phyloP scores from a whole-genome alignment of 2,329 filamentous ascomycete genomes.

The Arthrobotrys sphaeroides region DNA sequence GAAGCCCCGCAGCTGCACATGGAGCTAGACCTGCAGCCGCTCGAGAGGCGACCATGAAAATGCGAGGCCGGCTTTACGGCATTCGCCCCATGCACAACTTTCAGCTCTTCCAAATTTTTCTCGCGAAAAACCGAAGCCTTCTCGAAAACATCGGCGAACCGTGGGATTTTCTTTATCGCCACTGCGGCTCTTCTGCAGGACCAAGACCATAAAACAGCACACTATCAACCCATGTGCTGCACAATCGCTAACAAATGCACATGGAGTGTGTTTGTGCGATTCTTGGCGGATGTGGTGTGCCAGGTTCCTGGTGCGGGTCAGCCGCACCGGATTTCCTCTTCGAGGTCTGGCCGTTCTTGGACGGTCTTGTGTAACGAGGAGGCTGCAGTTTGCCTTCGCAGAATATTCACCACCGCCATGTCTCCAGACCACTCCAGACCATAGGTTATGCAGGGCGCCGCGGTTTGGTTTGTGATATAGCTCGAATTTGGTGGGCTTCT shows the following conservation, averaged over 20 bases:
- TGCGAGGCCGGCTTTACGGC: neutral
- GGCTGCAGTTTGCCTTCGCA: too few species aligned
- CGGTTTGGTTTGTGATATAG: too few species aligned
- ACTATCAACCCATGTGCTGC: too few species aligned
- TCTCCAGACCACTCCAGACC: too few species aligned
- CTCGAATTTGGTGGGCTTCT: too few species aligned
- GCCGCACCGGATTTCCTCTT: conserved; percentile 41
- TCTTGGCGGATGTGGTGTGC: conserved; percentile 27
- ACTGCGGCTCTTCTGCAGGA: conserved; percentile 26
- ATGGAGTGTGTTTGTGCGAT: conserved; percentile 19
- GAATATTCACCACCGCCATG: too few species aligned
- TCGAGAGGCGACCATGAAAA: neutral
- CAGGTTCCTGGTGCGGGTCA: conserved; percentile 19
- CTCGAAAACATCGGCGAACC: neutral
- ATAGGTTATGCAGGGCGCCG: too few species aligned
- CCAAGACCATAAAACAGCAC: neutral
- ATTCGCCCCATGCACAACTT: neutral
- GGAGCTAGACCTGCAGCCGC: neutral
- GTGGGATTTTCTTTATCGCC: conserved; percentile 1
- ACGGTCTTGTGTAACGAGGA: conserved; percentile 12
- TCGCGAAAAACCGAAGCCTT: conserved; percentile 5
- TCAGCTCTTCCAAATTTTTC: neutral
- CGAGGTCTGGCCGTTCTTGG: neutral
- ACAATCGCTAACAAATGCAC: neutral
- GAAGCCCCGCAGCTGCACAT: neutral